Base-by-base conservation (phyloP, 2,329 filamentous ascomycete species). In the Ceratocystis cubensis region DNA sequence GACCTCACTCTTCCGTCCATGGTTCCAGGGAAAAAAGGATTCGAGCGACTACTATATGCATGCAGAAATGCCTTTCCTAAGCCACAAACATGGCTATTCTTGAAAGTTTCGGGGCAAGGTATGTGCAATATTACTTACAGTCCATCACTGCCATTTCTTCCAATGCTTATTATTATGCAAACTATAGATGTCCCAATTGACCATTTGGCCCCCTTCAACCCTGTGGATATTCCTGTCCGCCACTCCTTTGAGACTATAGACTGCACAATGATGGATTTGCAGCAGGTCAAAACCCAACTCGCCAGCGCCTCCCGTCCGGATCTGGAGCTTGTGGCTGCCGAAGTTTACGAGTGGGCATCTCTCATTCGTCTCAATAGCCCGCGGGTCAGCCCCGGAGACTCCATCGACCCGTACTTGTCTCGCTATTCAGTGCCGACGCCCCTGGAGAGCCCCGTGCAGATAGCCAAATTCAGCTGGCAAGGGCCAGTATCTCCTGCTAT, bases 11-110 rank as follows among this genome's bases (percentile, higher is more conserved):
- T 81, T 4, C 82, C 86, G 0, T 86, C 86, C 0, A 96, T 96
- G 89, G 74, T 90, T 6, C 87, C 86, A 65, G 91, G 91, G 2
- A 94, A 91, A 74, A 91, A 88, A 70, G 88, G 86, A 0, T 96
- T 95, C 72, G 87, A 92, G 69, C 81, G 90, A 59, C 78, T 96
- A 15, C 74, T 87, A 5, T 89, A 89, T 79, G 90, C 91, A 15
- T 91, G 86, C 74, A 86, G 87, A 71, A 89, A 91, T 69, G 89
- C 90, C 25, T 78, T 96, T 25, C 83, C 81, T 62, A 76, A 80
- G 57, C 84, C 86, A 1, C 72, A 87, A 25, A 83, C 83, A 1
- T 96, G 93, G 91, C 77, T 97, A 0, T 92, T 94, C 71, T 87
- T 81, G 72, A 87, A 91, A 71, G 74, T 86, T 50, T 76, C 30